Evolutionary conservation across 2,329 filamentous ascomycete genomes (phyloP).

Genomic region (Cytospora chrysosperma): DNA sequence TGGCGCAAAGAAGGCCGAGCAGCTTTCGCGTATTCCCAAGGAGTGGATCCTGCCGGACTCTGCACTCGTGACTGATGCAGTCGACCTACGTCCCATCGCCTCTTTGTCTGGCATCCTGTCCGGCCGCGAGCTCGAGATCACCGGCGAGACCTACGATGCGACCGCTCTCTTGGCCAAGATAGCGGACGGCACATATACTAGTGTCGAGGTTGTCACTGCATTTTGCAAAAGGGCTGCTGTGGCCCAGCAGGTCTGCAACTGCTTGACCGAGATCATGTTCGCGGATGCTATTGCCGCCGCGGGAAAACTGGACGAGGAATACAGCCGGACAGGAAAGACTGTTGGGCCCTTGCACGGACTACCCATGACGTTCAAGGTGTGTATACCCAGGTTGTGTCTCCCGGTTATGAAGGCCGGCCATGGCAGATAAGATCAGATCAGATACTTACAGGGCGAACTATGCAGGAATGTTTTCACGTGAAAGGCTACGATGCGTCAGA

Average conservation of each 20-base stretch:
- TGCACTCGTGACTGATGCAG: background rate
- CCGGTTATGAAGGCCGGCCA: background rate
- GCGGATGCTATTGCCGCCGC: constrained; percentile 35
- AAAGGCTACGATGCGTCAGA: constrained; percentile 10
- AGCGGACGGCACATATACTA: background rate
- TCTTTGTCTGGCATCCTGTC: background rate
- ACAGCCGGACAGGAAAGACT: background rate
- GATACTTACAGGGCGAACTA: background rate
- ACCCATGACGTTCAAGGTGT: constrained; percentile 37
- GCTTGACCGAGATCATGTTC: constrained; percentile 40
- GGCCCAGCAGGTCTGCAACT: constrained; percentile 33
- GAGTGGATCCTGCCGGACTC: background rate
- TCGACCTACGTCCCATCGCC: constrained; percentile 1
- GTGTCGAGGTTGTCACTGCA: constrained; percentile 20
- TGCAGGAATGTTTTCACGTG: constrained; percentile 13
- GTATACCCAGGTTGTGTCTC: constrained; percentile 11
- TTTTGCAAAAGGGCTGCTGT: constrained; percentile 30
- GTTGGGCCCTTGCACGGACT: constrained; percentile 38
- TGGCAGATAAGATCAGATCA: too few species aligned
- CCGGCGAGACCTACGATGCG: constrained; percentile 1
- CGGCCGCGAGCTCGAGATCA: constrained; percentile 6
- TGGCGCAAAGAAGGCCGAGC: background rate
- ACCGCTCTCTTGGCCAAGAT: background rate
- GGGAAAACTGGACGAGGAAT: constrained; percentile 1
- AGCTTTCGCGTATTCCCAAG: constrained; percentile 5